A percentile compares a stretch with the other conserved stretches of the same genome.
Evolutionary conservation across 2,329 filamentous ascomycete genomes (phyloP).

Genomic region (Penicillium verrucosum): DNA sequence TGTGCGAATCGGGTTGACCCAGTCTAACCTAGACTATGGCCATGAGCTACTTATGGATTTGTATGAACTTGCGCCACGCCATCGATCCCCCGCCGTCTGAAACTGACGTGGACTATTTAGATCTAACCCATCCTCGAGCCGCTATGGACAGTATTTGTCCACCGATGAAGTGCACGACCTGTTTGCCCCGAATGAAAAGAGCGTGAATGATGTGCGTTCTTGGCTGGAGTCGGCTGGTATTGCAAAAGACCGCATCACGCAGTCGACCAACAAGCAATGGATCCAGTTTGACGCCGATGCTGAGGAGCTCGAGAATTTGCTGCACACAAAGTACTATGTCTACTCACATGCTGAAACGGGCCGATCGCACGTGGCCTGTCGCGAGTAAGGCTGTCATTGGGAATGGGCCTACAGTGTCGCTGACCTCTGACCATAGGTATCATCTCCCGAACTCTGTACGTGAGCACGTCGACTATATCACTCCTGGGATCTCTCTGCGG

Average conservation of each 20-base stretch:
- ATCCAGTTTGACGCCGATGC: conserved; percentile 41
- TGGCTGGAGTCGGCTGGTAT: conserved; percentile 32
- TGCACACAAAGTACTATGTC: conserved; percentile 40
- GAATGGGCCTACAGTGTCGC: neutral
- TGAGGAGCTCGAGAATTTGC: conserved; percentile 37
- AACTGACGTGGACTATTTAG: conserved; percentile 13
- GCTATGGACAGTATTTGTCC: conserved; percentile 36
- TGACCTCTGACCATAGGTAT: conserved; percentile 21
- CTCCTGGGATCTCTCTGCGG: conserved; percentile 34
- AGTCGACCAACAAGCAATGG: conserved; percentile 38
- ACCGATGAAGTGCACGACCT: conserved; percentile 34
- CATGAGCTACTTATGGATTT: conserved; percentile 34
- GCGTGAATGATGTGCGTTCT: conserved; percentile 27
- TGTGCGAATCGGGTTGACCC: conserved; percentile 27
- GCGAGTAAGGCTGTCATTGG: conserved; percentile 31
- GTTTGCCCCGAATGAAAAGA: conserved; percentile 34
- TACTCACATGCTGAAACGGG: conserved; percentile 36
- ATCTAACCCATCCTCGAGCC: conserved; percentile 37
- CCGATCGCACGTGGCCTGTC: conserved; percentile 37
- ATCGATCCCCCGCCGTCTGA: neutral
- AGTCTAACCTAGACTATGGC: conserved; percentile 28
- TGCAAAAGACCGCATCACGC: conserved; percentile 22
- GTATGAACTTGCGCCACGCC: conserved; percentile 14
- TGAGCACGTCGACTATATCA: conserved; percentile 34
- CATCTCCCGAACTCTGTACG: conserved; percentile 29